These are phyloP conservation scores for Lunularia cruciata DNA, from an alignment of 225 moss, liverwort and hornwort genomes.

Conservation along the genomic window DNA sequence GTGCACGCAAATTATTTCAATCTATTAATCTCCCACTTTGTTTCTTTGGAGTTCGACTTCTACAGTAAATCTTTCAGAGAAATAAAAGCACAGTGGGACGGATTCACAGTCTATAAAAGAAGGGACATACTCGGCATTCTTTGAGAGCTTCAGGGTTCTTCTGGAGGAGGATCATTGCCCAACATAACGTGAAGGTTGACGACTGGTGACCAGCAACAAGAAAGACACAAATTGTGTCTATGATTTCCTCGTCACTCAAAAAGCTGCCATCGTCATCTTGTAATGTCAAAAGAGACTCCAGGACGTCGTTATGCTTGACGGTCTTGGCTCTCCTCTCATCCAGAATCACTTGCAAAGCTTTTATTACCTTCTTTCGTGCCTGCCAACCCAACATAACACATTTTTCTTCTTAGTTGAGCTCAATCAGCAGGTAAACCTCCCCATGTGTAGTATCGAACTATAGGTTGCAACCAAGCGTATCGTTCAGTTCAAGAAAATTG, in stretches of 20 bases:
- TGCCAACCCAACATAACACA: slow-evolving; percentile 17
- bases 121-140: slow-evolving; percentile 18
- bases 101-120: too few species aligned
- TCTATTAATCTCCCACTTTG: neutral
- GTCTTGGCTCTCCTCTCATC: slow-evolving; percentile 25
- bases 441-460: too few species aligned
- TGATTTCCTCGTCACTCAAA: slow-evolving; percentile 32
- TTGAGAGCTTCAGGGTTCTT: slow-evolving; percentile 18
- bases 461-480: too few species aligned
- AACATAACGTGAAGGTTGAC: slow-evolving; percentile 21
- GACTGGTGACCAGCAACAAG: slow-evolving; percentile 35
- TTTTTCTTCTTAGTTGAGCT: too few species aligned
- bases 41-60: too few species aligned
- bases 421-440: too few species aligned
- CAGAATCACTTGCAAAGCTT: slow-evolving; percentile 12
- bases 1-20: neutral
- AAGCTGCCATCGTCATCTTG: slow-evolving; percentile 21
- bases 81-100: too few species aligned
- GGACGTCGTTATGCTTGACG: slow-evolving; percentile 15
- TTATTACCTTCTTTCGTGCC: slow-evolving; percentile 22
- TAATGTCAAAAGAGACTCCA: slow-evolving; percentile 19
- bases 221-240: slow-evolving; percentile 32
- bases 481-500: too few species aligned
- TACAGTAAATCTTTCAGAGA: too few species aligned
- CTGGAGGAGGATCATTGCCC: slow-evolving; percentile 36